Conservation (phyloP, 2,329 filamentous ascomycete species). For the Ophiostoma quercus region DNA sequence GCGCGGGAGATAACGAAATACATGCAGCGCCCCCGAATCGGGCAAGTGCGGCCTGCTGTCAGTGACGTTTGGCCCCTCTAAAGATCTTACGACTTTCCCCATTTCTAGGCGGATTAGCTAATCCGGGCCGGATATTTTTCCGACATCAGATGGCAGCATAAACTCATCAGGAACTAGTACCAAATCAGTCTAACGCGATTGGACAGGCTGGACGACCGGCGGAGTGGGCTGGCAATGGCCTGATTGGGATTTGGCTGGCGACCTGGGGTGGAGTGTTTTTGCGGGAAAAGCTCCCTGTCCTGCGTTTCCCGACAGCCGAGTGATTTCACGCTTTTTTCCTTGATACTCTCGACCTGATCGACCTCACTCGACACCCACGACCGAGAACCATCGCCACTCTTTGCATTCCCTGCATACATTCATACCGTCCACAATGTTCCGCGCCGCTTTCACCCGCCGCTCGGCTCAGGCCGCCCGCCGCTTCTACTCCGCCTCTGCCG, state of each 20-base stretch:
- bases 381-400: constrained; percentile 14
- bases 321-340: constrained; percentile 3
- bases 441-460: constrained; percentile 25
- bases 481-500: constrained; percentile 26
- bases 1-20: constrained; percentile 4
- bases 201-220: not conserved
- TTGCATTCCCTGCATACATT: not conserved
- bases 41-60: constrained; percentile 14
- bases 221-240: constrained; percentile 21
- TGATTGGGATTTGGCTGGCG: constrained; percentile 26
- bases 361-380: not conserved
- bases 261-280: constrained; percentile 19
- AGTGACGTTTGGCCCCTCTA: constrained; percentile 16
- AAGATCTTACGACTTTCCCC: not conserved
- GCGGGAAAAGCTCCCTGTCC: constrained; percentile 26
- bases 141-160: constrained; percentile 1
- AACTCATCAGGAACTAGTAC: not conserved
- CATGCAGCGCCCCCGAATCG: constrained; percentile 13
- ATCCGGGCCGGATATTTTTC: constrained; percentile 14
- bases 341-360: not conserved
- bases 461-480: constrained; percentile 26
- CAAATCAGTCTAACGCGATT: not conserved
- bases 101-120: not conserved
- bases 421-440: constrained; percentile 25
- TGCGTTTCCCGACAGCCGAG: constrained; percentile 23